Conservation (phyloP, 2,329 filamentous ascomycete species). For the Colletotrichum sansevieriae region DNA sequence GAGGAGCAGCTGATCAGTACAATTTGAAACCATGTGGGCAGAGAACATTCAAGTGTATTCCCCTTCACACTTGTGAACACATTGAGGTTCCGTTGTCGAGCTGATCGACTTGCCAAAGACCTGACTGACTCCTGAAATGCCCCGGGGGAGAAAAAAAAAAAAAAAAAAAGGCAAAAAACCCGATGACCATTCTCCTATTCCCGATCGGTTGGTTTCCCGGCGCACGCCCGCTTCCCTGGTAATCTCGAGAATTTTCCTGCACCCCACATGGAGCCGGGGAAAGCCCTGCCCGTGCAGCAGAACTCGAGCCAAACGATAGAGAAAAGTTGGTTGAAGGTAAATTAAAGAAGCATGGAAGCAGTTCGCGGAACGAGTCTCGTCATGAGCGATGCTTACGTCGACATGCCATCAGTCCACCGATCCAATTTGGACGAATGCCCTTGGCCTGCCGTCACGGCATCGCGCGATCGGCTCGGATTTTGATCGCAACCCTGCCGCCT, state of each 20-base stretch:
- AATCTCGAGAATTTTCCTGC: not conserved
- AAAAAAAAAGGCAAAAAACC: not conserved
- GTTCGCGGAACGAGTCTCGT: not conserved
- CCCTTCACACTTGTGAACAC: too few relatives aligned
- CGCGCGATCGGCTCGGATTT: constrained; percentile 13
- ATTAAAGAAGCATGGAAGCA: constrained; percentile 7
- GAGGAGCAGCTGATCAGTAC: constrained; percentile 1
- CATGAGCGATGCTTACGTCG: constrained; percentile 8
- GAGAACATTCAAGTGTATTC: not conserved
- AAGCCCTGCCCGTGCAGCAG: not conserved
- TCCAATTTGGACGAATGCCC: not conserved
- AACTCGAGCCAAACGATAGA: constrained; percentile 2
- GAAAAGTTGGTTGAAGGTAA: not conserved
- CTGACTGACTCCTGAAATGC: not conserved
- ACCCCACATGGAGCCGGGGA: constrained; percentile 11
- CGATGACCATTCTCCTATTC: constrained; percentile 9
- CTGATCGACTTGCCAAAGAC: not conserved
- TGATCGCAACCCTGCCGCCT: not conserved
- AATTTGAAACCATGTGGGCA: not conserved
- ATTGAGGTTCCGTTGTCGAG: constrained; percentile 9
- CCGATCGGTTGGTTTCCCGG: constrained; percentile 11
- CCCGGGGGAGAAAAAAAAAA: not conserved
- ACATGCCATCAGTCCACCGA: not conserved
- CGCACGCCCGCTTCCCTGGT: not conserved
- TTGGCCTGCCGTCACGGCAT: constrained; percentile 7